phyloP scores from a whole-genome alignment of 139 green algal species.

The Chlorella sp. region DNA sequence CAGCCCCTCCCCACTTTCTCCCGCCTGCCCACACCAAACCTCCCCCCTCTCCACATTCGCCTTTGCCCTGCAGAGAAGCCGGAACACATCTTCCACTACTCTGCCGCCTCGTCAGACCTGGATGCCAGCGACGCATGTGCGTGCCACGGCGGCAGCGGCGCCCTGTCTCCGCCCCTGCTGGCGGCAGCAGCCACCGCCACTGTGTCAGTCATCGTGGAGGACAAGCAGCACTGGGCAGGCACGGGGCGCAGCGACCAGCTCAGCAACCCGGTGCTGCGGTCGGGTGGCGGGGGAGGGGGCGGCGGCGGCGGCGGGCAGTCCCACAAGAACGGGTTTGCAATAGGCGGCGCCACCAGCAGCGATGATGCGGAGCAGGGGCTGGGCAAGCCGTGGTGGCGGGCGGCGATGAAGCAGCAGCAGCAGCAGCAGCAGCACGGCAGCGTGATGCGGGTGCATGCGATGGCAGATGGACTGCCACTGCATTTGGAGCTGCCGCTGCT shows the following conservation, averaged over 20 bases:
- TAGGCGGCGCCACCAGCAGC: neutral
- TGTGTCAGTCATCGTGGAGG: constrained; percentile 10
- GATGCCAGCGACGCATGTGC: neutral
- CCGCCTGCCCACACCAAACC: neutral
- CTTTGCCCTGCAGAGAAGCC: constrained; percentile 25
- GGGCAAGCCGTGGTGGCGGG: constrained; percentile 17
- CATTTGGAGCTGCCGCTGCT: constrained; percentile 6
- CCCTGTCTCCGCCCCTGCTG: neutral
- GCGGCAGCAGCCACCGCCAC: neutral
- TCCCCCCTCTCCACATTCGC: neutral
- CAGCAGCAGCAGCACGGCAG: constrained; percentile 3
- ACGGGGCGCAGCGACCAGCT: neutral
- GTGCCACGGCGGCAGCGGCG: neutral
- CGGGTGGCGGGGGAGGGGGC: neutral
- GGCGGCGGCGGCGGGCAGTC: neutral
- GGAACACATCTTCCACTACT: constrained; percentile 31
- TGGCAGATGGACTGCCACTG: neutral
- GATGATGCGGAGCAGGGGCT: neutral
- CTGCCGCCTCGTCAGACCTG: constrained; percentile 8
- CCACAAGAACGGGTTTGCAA: neutral
- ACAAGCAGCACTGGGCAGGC: constrained; percentile 4
- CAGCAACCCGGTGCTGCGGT: constrained; percentile 22
- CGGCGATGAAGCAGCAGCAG: constrained; percentile 6
- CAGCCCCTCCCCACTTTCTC: neutral
- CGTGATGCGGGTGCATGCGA: neutral